These are phyloP conservation scores for Pelargonium cotyledonis DNA, from an alignment of 441 rosid genomes.

Conservation along the genomic window DNA sequence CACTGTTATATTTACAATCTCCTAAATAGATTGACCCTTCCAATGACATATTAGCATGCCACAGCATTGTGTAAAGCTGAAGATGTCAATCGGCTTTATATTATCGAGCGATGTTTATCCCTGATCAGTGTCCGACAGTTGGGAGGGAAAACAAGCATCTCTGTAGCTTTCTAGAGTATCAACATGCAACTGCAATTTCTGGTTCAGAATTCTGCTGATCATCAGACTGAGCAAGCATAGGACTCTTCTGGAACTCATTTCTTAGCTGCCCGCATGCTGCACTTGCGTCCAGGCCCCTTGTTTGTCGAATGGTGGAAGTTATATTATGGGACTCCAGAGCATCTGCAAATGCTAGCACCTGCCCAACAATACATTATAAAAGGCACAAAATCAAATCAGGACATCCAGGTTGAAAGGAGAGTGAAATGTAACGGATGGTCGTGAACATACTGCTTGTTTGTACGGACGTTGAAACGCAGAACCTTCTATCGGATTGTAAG, in stretches of 20 bases:
- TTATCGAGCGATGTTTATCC: background rate
- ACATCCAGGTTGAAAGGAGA: background rate
- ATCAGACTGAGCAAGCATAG: conserved; percentile 39
- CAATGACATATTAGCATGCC: no score
- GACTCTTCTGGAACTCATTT: conserved; percentile 81
- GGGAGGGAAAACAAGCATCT: background rate
- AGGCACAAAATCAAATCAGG: background rate
- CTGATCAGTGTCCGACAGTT: background rate
- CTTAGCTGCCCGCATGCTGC: conserved; percentile 98
- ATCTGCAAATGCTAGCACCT: conserved; percentile 65
- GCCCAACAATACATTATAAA: background rate
- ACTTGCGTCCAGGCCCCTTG: conserved; percentile 86
- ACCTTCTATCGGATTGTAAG: conserved; percentile 83
- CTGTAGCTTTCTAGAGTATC: conserved; percentile 14
- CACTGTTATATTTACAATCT: no score
- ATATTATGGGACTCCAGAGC: conserved; percentile 69
- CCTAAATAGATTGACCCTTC: no score
- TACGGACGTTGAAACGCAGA: conserved; percentile 73
- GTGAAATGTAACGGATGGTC: background rate
- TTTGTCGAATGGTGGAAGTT: conserved; percentile 67
- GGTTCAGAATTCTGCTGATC: conserved; percentile 27
- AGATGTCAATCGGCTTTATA: background rate
- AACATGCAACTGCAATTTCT: conserved; percentile 43
- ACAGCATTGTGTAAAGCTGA: background rate
- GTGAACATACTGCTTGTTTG: conserved; percentile 55